These are phyloP conservation scores for Mitragyna speciosa DNA, from an alignment of 257 asterid species.

Conservation along the genomic window DNA sequence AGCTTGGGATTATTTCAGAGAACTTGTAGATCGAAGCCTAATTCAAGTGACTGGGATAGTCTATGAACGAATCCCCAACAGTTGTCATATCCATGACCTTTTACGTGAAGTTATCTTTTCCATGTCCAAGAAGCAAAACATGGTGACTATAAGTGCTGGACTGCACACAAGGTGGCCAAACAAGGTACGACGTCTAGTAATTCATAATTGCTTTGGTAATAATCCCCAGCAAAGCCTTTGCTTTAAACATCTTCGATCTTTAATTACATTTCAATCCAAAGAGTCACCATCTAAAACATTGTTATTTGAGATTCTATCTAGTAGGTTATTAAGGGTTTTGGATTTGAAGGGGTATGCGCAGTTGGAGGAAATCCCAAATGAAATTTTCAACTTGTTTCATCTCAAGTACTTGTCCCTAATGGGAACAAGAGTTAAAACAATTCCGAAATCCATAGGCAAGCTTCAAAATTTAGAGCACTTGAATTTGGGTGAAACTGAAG, in stretches of 20 bases:
- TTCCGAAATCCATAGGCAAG: constrained; percentile 21
- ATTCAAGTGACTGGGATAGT: constrained; percentile 10
- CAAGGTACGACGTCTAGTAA: constrained; percentile 6
- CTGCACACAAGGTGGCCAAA: neutral
- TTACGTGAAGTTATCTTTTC: constrained; percentile 9
- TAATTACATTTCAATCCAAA: neutral
- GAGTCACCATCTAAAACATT: neutral
- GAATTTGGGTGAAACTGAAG: constrained; percentile 9
- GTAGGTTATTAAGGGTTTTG: constrained; percentile 19
- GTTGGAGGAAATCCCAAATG: constrained; percentile 2
- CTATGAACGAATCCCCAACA: neutral
- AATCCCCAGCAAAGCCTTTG: neutral
- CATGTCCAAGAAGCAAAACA: constrained; percentile 7
- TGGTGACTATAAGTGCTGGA: neutral
- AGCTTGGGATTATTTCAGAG: constrained; percentile 19
- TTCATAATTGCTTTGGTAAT: neutral
- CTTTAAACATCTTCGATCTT: constrained; percentile 1
- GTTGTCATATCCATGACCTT: constrained; percentile 16
- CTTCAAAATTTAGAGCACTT: constrained; percentile 23
- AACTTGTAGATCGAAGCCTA: constrained; percentile 26
- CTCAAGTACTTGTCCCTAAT: constrained; percentile 19
- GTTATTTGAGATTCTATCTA: constrained; percentile 6
- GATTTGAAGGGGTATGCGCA: neutral
- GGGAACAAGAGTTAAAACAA: constrained; percentile 5
- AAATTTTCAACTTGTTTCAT: constrained; percentile 15